Base-by-base conservation (phyloP, 139 green algal genomes). In the Picochlorum sp. region DNA sequence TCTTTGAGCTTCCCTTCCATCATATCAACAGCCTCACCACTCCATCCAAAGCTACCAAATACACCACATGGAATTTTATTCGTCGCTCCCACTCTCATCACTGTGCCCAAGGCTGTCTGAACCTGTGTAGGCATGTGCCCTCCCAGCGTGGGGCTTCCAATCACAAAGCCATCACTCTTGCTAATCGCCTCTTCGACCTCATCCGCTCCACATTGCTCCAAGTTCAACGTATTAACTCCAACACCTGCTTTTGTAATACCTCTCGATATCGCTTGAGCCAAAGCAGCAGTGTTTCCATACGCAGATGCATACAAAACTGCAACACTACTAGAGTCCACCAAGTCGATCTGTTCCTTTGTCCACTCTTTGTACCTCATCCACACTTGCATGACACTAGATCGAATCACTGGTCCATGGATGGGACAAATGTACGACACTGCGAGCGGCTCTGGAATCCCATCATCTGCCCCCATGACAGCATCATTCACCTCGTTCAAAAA, bases 21-120 rank as follows among this genome's bases (percentile, higher is more conserved):
- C 67, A 89, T 81, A 60, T 92, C 86, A 56, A 93, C 84, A 54
- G 91, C 91, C 76, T 97, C 92, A 3, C 91, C 91, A 54, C 72
- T 88, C 91, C 92, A 97, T 2, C 92, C 92, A 77, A 97, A 98
- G 71, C 78, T 91, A 51, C 92, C 92, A 83, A 98, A 98, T 63
- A 96, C 91, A 41, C 91, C 91, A 60, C 81, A 92, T 15, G 91
- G 91, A 60, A 94, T 70, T 44, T 65, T 52, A 37, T 78, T 82
- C 31, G 83, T 81, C 9, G 50, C 41, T 20, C 47, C 4, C 9
- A 15, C 30, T 5, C 80, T 66, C 51, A 98, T 72, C 41, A 98
- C 86, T 30, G 79, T 64, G 24, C 92, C 92, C 57, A 97, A 75
- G 9, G 90, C 85, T 21, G 81, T 74, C 61, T 83, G 68, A 65